A percentile compares a stretch with the other conserved stretches of the same genome.
phyloP scores from a whole-genome alignment of 73 alveolate genomes.

The Tetrahymena thermophila region DNA sequence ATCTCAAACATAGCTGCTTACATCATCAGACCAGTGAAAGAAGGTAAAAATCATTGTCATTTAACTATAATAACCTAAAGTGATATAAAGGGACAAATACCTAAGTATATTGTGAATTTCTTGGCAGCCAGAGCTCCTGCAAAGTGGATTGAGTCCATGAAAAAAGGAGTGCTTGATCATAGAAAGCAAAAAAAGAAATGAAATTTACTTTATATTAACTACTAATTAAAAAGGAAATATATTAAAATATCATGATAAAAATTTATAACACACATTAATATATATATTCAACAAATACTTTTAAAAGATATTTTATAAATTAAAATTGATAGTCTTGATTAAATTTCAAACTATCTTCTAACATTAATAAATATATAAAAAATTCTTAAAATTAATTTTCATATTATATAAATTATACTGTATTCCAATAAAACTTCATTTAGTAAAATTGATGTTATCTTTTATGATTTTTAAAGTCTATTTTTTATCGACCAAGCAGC shows the following conservation, averaged over 20 bases:
- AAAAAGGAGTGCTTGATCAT: not conserved
- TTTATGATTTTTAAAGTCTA: too few species aligned
- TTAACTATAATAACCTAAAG: not conserved
- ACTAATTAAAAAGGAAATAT: not conserved
- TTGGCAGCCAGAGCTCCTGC: not conserved
- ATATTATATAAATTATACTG: not conserved
- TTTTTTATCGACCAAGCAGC: too few species aligned
- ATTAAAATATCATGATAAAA: not conserved
- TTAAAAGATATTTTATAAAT: too few species aligned
- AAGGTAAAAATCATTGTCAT: not conserved
- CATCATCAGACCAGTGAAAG: not conserved
- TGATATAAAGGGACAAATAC: not conserved
- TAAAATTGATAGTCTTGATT: too few species aligned
- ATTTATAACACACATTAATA: too few species aligned
- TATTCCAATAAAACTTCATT: too few species aligned
- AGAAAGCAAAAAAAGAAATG: not conserved
- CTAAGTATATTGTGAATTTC: not conserved
- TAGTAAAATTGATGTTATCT: too few species aligned
- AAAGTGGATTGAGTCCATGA: not conserved
- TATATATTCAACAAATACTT: too few species aligned
- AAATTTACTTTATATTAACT: not conserved
- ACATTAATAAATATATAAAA: too few species aligned
- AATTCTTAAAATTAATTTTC: not conserved
- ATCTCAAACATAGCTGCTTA: not conserved
- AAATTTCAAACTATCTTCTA: too few species aligned